A percentile compares a stretch with the other conserved stretches of the same genome.
phyloP scores from a whole-genome alignment of 805 yeast species.

The Blastobotrys muscicola region DNA sequence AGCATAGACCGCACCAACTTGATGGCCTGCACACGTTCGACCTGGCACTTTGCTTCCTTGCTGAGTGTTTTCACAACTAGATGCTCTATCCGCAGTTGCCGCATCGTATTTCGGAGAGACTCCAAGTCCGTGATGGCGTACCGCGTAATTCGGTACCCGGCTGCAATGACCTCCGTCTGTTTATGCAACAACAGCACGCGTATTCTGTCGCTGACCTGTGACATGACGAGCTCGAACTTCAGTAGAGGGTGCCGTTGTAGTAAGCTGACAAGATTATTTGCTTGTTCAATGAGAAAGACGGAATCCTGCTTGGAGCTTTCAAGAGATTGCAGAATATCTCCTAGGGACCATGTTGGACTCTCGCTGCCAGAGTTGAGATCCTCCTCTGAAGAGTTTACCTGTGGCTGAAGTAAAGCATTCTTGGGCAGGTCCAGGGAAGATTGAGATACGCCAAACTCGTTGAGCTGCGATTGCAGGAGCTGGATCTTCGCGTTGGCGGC shows the following conservation, averaged over 20 bases:
- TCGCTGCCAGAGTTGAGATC: slow-evolving; percentile 14
- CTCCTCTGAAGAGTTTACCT: not conserved
- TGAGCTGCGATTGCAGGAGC: slow-evolving; percentile 15
- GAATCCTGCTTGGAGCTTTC: slow-evolving; percentile 44
- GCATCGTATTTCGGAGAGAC: slow-evolving; percentile 41
- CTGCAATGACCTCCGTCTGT: slow-evolving; percentile 54
- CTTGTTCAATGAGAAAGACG: slow-evolving; percentile 42
- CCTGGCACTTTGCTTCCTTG: slow-evolving; percentile 41
- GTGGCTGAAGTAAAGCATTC: not conserved
- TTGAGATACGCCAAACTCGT: slow-evolving; percentile 11
- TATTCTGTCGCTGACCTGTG: slow-evolving; percentile 34
- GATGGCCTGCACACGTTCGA: slow-evolving; percentile 71
- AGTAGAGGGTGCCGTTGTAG: slow-evolving; percentile 49
- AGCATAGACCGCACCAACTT: slow-evolving; percentile 57
- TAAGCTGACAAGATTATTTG: slow-evolving; percentile 56
- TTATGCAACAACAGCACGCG: slow-evolving; percentile 51
- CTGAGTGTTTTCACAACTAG: slow-evolving; percentile 57
- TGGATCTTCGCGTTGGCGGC: slow-evolving; percentile 23
- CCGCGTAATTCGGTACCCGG: slow-evolving; percentile 69
- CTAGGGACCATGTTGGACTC: slow-evolving; percentile 53
- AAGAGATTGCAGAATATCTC: slow-evolving; percentile 50
- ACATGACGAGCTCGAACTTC: slow-evolving; percentile 47
- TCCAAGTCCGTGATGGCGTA: slow-evolving; percentile 47
- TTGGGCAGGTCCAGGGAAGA: not conserved
- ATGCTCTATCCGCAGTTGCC: slow-evolving; percentile 48